Evolutionary conservation across 2,329 filamentous ascomycete species (phyloP).

Genomic region (Trichoderma semiorbis): DNA sequence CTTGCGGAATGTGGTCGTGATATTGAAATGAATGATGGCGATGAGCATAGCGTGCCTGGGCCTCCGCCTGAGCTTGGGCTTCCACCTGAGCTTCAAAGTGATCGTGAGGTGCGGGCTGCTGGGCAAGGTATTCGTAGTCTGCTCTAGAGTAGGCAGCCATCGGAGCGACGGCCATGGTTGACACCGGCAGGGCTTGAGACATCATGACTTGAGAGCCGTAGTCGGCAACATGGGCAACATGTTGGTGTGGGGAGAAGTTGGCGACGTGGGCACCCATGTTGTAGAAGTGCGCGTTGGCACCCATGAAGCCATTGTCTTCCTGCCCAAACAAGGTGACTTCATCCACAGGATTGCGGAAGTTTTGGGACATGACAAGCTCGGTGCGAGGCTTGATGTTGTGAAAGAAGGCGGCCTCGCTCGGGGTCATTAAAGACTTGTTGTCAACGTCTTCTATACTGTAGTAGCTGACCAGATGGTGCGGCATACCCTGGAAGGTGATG

Average conservation of each 20-base stretch:
- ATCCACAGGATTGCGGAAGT: constrained; percentile 64
- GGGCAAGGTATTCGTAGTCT: background rate
- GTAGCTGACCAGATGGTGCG: constrained; percentile 85
- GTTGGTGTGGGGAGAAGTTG: background rate
- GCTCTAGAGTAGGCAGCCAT: background rate
- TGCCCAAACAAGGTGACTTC: constrained; percentile 37
- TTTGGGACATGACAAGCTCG: constrained; percentile 59
- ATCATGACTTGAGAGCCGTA: background rate
- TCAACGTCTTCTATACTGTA: constrained; percentile 81
- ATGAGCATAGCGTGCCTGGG: background rate
- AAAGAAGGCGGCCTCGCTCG: constrained; percentile 44
- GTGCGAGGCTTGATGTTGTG: constrained; percentile 50
- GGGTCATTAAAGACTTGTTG: constrained; percentile 54
- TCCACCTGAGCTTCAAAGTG: background rate
- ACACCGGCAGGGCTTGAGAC: background rate
- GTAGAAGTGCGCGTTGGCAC: background rate
- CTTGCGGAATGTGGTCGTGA: background rate
- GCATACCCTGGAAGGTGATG: constrained; percentile 67
- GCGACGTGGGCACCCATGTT: background rate
- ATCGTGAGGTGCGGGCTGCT: background rate
- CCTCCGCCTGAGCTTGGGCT: background rate
- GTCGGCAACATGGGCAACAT: background rate
- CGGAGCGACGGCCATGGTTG: background rate
- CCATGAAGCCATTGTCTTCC: background rate
- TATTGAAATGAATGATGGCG: background rate